Evolutionary conservation across 768 basidiomycete species (phyloP).

Genomic region (Pleurotus eryngii): DNA sequence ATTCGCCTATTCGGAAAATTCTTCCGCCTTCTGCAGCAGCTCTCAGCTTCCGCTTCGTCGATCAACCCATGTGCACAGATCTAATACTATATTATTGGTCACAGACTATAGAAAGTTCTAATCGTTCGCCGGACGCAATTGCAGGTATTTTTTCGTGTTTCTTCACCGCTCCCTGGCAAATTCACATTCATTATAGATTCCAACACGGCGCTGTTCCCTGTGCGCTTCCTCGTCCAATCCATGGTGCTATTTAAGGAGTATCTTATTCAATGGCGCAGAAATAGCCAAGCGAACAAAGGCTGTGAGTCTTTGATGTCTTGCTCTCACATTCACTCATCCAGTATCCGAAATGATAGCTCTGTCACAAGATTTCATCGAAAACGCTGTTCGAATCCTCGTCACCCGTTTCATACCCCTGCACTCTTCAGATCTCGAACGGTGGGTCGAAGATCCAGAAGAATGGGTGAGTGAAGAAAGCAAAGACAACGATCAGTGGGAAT

Average conservation of each 20-base stretch:
- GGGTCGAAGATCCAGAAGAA: conserved; percentile 90
- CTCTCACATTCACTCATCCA: conserved; percentile 2
- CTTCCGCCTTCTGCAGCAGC: conserved; percentile 72
- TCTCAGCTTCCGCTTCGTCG: conserved; percentile 57
- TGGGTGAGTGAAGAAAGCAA: conserved; percentile 90
- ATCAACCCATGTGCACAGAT: conserved; percentile 59
- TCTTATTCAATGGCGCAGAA: conserved; percentile 72
- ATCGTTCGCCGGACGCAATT: conserved; percentile 47
- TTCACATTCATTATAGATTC: conserved; percentile 45
- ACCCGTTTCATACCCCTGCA: conserved; percentile 84
- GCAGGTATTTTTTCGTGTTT: conserved; percentile 39
- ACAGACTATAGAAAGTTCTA: conserved; percentile 70
- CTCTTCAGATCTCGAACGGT: conserved; percentile 73
- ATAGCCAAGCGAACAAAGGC: conserved; percentile 56
- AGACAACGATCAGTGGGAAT: conserved; percentile 92
- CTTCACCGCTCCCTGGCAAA: not conserved
- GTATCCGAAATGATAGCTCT: conserved; percentile 39
- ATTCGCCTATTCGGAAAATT: conserved; percentile 74
- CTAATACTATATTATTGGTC: conserved; percentile 81
- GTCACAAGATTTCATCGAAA: conserved; percentile 67
- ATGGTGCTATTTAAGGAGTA: conserved; percentile 86
- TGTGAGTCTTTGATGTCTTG: conserved; percentile 33
- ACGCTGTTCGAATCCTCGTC: conserved; percentile 72
- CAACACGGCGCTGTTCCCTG: conserved; percentile 62
- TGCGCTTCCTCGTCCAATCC: conserved; percentile 77